Base-by-base conservation (phyloP, 345 rosid genomes). In the Eucalyptus globulus region DNA sequence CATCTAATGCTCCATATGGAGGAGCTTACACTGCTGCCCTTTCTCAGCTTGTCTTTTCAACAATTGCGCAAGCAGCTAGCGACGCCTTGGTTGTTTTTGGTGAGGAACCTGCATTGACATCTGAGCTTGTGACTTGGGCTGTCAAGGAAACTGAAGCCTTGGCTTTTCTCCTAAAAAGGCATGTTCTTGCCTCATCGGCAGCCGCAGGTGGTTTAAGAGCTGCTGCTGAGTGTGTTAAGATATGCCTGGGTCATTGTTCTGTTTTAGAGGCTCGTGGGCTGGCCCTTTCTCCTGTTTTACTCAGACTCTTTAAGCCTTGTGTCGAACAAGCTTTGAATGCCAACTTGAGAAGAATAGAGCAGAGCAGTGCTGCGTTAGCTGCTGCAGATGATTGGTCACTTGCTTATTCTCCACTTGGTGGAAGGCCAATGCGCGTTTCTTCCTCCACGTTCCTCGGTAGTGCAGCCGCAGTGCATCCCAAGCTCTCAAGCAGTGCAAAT, bases 91-190 rank as follows among this genome's bases (percentile, higher is more conserved):
- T 97, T 15, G 96, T 95, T 86, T 96, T 95, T 29, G 96, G 97
- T 0, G 96, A 96, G 91, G 99, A 97, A 88, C 95, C 97, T 27
- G 95, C 99, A 16, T 96, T 94, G 89, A 89, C 96, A 16, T 97
- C 99, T 3, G 99, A 97, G 94, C 97, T 97, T 51, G 98, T 97
- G 56, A 95, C 99, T 86, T 97, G 99, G 99, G 97, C 98, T 49
- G 98, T 96, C 80, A 97, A 94, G 90, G 95, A 95, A 93, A 94
- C 95, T 1, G 97, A 96, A 83, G 89, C 89, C 2, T 94, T 94
- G 34, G 96, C 97, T 88, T 90, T 92, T 87, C 92, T 97, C 67
- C 91, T 96, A 9, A 93, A 97, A 92, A 92, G 95, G 88, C 96
- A 95, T 86, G 94, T 95, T 56, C 67, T 97, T 54, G 99, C 97